These are phyloP conservation scores for Penicillium capsulatum DNA, from an alignment of 2,329 filamentous ascomycete genomes.

Conservation along the genomic window DNA sequence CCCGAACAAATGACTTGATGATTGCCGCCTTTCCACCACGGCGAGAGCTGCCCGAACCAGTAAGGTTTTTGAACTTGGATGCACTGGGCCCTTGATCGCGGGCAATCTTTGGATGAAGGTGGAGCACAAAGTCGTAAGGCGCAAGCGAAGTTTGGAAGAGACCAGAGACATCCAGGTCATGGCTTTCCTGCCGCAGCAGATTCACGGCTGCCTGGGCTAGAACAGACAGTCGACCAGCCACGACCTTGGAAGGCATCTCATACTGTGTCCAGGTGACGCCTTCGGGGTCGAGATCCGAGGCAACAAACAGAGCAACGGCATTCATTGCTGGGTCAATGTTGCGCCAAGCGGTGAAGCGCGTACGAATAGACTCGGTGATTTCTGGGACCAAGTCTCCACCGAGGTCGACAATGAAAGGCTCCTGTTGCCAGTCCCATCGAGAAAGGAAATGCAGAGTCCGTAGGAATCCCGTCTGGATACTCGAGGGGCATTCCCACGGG, in stretches of 20 bases:
- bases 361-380: constrained; percentile 61
- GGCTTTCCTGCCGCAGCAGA: constrained; percentile 52
- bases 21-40: constrained; percentile 57
- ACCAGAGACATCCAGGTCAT: constrained; percentile 51
- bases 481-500: constrained; percentile 75
- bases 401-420: constrained; percentile 76
- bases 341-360: constrained; percentile 76
- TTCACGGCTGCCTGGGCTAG: constrained; percentile 73
- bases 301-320: constrained; percentile 72
- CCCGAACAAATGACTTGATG: constrained; percentile 58
- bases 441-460: constrained; percentile 75
- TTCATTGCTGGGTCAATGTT: constrained; percentile 87
- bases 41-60: constrained; percentile 43
- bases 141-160: constrained; percentile 69
- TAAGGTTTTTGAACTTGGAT: constrained; percentile 72
- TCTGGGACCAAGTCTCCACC: constrained; percentile 57
- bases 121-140: constrained; percentile 85
- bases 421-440: constrained; percentile 85
- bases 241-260: constrained; percentile 67
- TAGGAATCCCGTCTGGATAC: constrained; percentile 72
- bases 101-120: constrained; percentile 57
- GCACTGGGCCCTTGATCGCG: constrained; percentile 35
- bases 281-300: constrained; percentile 70
- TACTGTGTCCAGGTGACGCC: constrained; percentile 77
- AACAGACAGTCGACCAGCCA: constrained; percentile 76